phyloP scores from a whole-genome alignment of 2,329 filamentous ascomycete species.

The Cladosporium cucumerinum region DNA sequence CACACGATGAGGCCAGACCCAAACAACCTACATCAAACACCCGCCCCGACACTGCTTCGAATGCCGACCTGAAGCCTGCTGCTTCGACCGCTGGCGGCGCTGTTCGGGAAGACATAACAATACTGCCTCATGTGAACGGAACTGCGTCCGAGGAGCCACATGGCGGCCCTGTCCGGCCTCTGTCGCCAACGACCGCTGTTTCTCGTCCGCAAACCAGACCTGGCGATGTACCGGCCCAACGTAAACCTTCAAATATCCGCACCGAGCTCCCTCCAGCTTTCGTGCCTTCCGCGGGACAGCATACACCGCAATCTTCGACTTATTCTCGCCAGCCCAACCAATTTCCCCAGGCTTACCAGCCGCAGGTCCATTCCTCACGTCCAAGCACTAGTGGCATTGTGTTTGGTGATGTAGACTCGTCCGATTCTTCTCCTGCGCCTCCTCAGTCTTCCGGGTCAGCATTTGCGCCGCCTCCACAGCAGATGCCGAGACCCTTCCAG shows the following conservation, averaged over 20 bases:
- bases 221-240: slow-evolving; percentile 13
- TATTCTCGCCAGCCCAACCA: slow-evolving; percentile 20
- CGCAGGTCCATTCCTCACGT: slow-evolving; percentile 24
- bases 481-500: slow-evolving; percentile 19
- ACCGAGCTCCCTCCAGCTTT: slow-evolving; percentile 34
- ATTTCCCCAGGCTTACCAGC: slow-evolving; percentile 14
- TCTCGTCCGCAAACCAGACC: background rate
- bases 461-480: slow-evolving; percentile 17
- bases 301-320: slow-evolving; percentile 24
- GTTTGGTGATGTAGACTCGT: slow-evolving; percentile 40
- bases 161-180: background rate
- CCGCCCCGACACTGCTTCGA: background rate
- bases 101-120: background rate
- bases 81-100: background rate
- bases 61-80: background rate
- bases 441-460: slow-evolving; percentile 25
- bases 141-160: background rate
- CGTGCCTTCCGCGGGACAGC: slow-evolving; percentile 28
- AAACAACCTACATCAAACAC: background rate
- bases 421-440: slow-evolving; percentile 37
- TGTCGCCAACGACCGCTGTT: background rate
- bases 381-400: slow-evolving; percentile 34
- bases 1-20: background rate
- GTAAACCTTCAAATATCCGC: slow-evolving; percentile 25
- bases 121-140: background rate